These are phyloP conservation scores for Cyathus olla DNA, from an alignment of 1,284 basidiomycete genomes.

Conservation along the genomic window DNA sequence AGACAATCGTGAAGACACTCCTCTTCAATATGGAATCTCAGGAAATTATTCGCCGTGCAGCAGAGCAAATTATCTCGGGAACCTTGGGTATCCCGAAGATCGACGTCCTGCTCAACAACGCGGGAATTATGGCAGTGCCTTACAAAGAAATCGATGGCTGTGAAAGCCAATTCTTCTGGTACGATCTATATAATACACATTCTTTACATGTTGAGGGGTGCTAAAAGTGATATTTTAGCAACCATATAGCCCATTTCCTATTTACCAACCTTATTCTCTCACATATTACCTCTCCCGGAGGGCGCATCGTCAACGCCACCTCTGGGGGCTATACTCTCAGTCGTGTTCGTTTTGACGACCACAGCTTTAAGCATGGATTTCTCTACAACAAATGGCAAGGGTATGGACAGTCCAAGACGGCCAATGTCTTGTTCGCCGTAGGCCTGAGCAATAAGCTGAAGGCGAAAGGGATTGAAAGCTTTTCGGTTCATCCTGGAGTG, in stretches of 20 bases:
- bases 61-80: neutral
- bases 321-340: neutral
- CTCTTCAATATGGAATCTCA: neutral
- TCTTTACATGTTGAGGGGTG: neutral
- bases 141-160: neutral
- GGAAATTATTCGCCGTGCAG: neutral
- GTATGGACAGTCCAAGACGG: neutral
- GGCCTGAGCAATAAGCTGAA: neutral
- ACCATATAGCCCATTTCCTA: neutral
- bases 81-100: neutral
- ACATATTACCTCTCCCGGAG: neutral
- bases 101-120: neutral
- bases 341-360: neutral
- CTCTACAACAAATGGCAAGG: neutral
- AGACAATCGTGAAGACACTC: neutral
- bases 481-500: neutral
- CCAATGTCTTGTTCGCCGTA: neutral
- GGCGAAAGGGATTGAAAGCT: neutral
- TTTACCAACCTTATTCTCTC: neutral
- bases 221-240: neutral
- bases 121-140: neutral
- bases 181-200: neutral
- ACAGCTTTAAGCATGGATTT: neutral
- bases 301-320: neutral
- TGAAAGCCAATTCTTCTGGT: neutral